phyloP scores from a whole-genome alignment of 1,284 basidiomycete genomes.

The Cryptococcus floricola region DNA sequence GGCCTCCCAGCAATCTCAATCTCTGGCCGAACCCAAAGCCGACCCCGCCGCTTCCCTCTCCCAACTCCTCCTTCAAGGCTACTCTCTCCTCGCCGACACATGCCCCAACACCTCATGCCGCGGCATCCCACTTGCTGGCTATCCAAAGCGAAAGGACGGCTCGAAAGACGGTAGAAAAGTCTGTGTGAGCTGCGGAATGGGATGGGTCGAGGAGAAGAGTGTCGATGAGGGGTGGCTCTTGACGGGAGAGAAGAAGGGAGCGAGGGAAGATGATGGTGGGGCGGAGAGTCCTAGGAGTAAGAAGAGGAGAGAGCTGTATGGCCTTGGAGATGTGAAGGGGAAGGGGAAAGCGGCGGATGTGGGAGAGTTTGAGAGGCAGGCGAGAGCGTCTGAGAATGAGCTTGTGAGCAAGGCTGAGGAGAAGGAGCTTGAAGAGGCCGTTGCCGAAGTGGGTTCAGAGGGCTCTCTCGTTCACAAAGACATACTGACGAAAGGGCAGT shows the following conservation, averaged over 20 bases:
- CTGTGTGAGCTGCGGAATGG: conserved; percentile 38
- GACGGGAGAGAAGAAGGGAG: background rate
- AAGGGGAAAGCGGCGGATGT: conserved; percentile 7
- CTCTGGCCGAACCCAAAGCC: conserved; percentile 2
- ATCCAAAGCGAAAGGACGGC: conserved; percentile 34
- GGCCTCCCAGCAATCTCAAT: background rate
- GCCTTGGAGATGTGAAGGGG: conserved; percentile 11
- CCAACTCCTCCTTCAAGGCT: conserved; percentile 40
- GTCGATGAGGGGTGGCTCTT: conserved; percentile 16
- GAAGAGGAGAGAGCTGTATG: conserved; percentile 38
- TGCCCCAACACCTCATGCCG: conserved; percentile 39
- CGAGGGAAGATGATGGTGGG: background rate
- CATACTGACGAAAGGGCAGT: too few relatives aligned
- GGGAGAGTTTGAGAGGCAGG: conserved; percentile 13
- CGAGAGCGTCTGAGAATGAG: conserved; percentile 11
- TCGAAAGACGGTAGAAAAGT: conserved; percentile 30
- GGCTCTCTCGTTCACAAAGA: background rate
- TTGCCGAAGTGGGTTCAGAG: background rate
- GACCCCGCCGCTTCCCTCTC: conserved; percentile 39
- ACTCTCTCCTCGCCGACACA: conserved; percentile 38
- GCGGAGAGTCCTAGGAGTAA: conserved; percentile 33
- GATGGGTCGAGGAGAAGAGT: conserved; percentile 36
- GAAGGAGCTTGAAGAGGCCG: background rate
- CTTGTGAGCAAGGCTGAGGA: conserved; percentile 1
- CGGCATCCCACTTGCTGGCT: conserved; percentile 47